Conservation (phyloP, 176 grass and related monocot species). For the Hyparrhenia diplandra region DNA sequence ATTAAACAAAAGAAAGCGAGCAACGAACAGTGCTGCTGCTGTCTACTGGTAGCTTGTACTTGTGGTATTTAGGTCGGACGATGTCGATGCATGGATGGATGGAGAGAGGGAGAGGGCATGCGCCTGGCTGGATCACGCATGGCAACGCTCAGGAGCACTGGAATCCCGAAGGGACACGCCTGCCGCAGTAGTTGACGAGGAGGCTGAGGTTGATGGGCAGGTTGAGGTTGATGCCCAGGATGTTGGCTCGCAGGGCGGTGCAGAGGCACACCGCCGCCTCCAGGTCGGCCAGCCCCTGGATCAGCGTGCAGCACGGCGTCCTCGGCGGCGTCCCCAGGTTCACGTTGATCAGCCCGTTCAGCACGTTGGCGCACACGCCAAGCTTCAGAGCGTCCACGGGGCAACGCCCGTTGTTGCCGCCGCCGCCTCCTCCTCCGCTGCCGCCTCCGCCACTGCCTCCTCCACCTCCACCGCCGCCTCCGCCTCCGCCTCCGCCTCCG, state of each 20-base stretch:
- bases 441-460: no score
- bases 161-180: constrained; percentile 55
- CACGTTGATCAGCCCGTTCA: constrained; percentile 60
- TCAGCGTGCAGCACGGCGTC: constrained; percentile 63
- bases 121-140: no score
- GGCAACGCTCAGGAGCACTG: constrained; percentile 34
- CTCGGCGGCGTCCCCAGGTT: constrained; percentile 55
- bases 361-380: constrained; percentile 41
- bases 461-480: background rate
- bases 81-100: no score
- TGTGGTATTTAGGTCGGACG: no score
- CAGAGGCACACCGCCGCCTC: constrained; percentile 73
- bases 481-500: background rate
- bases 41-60: no score
- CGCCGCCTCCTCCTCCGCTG: background rate
- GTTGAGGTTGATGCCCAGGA: constrained; percentile 68
- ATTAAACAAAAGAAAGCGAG: no score
- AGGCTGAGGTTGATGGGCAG: background rate
- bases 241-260: constrained; percentile 58
- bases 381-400: constrained; percentile 50
- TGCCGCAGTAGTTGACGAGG: constrained; percentile 52
- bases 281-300: constrained; percentile 72
- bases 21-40: no score
- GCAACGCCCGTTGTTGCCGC: background rate
- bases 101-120: background rate